phyloP scores from a whole-genome alignment of 2,329 filamentous ascomycete genomes.

The Rhinocladiella similis region DNA sequence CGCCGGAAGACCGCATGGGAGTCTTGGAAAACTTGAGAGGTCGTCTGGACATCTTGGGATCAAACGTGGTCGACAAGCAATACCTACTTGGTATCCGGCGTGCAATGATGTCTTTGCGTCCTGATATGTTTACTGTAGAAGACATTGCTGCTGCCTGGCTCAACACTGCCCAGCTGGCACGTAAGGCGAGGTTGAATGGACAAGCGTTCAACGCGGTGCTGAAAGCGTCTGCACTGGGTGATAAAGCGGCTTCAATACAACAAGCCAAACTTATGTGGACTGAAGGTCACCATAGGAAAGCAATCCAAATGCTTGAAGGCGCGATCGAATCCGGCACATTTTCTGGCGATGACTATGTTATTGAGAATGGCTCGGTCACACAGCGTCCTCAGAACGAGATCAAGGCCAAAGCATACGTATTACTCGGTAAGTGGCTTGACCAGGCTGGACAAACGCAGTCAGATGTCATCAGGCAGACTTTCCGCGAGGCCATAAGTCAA shows the following conservation, averaged over 20 bases:
- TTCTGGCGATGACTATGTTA: conserved; percentile 47
- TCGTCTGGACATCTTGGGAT: conserved; percentile 84
- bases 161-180: conserved; percentile 77
- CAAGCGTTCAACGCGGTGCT: conserved; percentile 94
- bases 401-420: conserved; percentile 70
- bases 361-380: conserved; percentile 37
- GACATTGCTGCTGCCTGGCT: conserved; percentile 86
- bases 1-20: conserved; percentile 43
- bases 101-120: conserved; percentile 78
- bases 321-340: conserved; percentile 84
- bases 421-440: conserved; percentile 96
- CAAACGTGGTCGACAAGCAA: conserved; percentile 89
- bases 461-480: conserved; percentile 74
- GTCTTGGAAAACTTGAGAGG: conserved; percentile 63
- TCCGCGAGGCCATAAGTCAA: conserved; percentile 67
- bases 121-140: conserved; percentile 60
- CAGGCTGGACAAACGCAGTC: conserved; percentile 90
- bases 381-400: conserved; percentile 53
- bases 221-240: conserved; percentile 79
- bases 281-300: conserved; percentile 89
- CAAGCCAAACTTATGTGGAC: conserved; percentile 92
- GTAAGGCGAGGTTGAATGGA: conserved; percentile 79
- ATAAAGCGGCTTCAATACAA: conserved; percentile 87
- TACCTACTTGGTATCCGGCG: conserved; percentile 84
- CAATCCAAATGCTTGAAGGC: conserved; percentile 84